Base-by-base conservation (phyloP, 805 yeast species). In the Saccharomyces kudriavzevii region DNA sequence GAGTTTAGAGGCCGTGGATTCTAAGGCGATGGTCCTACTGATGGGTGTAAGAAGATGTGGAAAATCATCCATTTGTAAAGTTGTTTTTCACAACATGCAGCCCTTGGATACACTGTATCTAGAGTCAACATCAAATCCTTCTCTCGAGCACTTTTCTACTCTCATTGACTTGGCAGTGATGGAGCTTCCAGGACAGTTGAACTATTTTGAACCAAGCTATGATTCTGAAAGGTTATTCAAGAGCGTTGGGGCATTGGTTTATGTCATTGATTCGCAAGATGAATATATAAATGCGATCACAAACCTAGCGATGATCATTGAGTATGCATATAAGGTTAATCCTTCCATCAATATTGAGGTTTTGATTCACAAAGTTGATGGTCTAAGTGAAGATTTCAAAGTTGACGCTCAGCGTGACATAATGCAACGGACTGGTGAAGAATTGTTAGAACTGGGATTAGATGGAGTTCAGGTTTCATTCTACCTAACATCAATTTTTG, bases 401-500 rank as follows among this genome's bases (percentile, higher is more conserved):
- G 77, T 89, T 50, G 99, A 94, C 68, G 94, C 97, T 10, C 97
- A 91, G 67, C 79, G 98, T 65, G 98, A 94, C 66, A 94, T 94
- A 52, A 90, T 89, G 89, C 97, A 91, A 68, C 77, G 98, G 59
- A 89, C 92, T 0, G 95, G 95, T 10, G 98, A 94, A 70, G 97
- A 91, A 66, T 75, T 94, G 40, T 74, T 87, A 54, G 98, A 91
- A 65, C 79, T 87, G 58, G 97, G 97, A 0, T 74, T 91, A 31
- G 96, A 90, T 63, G 95, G 94, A 24, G 96, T 90, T 17, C 94
- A 89, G 65, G 87, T 92, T 1, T 83, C 92, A 3, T 94, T 89
- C 69, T 94, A 94, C 69, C 75, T 89, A 62, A 94, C 99, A 1
- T 87, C 96, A 1, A 92, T 94, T 47, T 92, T 91, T 69, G 98